Conservation (phyloP, 768 basidiomycete species). For the Gymnopilus dilepis region DNA sequence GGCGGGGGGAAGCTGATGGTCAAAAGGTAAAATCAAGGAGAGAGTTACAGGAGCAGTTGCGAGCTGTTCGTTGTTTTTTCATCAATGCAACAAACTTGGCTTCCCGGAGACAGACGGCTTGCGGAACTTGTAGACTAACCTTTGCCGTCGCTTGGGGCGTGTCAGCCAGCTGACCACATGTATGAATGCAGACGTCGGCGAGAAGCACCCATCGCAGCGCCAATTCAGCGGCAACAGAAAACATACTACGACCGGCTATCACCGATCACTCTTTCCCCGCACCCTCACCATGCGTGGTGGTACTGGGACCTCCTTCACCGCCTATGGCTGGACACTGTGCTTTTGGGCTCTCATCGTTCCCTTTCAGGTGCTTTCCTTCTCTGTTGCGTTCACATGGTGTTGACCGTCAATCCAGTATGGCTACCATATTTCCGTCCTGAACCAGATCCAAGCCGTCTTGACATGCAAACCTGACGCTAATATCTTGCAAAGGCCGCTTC, state of each 20-base stretch:
- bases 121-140: slow-evolving; percentile 3
- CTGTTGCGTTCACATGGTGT: background rate
- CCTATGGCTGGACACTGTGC: slow-evolving; percentile 68
- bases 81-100: slow-evolving; percentile 5
- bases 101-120: slow-evolving; percentile 9
- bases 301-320: slow-evolving; percentile 48
- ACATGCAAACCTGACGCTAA: slow-evolving; percentile 58
- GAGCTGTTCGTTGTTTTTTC: slow-evolving; percentile 6
- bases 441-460: slow-evolving; percentile 82
- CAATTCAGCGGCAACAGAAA: background rate
- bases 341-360: slow-evolving; percentile 70
- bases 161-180: slow-evolving; percentile 10
- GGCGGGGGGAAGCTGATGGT: slow-evolving; percentile 20
- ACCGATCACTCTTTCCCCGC: slow-evolving; percentile 2
- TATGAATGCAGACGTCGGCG: background rate
- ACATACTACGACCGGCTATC: slow-evolving; percentile 8
- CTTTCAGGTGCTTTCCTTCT: slow-evolving; percentile 49
- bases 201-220: background rate
- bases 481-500: slow-evolving; percentile 25
- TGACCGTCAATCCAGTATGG: slow-evolving; percentile 61
- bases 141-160: slow-evolving; percentile 4
- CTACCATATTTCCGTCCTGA: slow-evolving; percentile 92
- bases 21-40: slow-evolving; percentile 10
- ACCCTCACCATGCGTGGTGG: slow-evolving; percentile 21
- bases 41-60: background rate